phyloP scores from a whole-genome alignment of 768 basidiomycete species.

The Strobilomyces dryophilus region DNA sequence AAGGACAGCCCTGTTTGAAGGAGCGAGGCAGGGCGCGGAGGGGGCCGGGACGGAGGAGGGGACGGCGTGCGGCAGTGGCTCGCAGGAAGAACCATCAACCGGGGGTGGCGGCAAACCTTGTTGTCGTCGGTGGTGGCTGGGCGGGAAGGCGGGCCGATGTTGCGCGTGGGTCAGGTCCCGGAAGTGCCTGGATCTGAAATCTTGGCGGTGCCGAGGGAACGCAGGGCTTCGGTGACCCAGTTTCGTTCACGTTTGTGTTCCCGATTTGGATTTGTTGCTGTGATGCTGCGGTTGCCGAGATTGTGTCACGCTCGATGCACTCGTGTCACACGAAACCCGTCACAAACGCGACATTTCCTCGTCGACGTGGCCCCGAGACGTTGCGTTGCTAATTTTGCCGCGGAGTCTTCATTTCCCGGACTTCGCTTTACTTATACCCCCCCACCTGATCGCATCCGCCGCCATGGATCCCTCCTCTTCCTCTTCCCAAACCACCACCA shows the following conservation, averaged over 20 bases:
- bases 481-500: constrained; percentile 23
- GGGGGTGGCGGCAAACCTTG: constrained; percentile 19
- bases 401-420: constrained; percentile 27
- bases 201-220: constrained; percentile 44
- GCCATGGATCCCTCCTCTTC: constrained; percentile 42
- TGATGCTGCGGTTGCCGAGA: constrained; percentile 32
- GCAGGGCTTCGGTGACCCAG: constrained; percentile 25
- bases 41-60: constrained; percentile 8
- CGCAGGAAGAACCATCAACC: constrained; percentile 11
- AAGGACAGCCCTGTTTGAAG: constrained; percentile 13
- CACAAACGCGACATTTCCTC: constrained; percentile 30
- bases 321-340: constrained; percentile 21
- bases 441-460: constrained; percentile 6
- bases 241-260: constrained; percentile 28
- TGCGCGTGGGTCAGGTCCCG: constrained; percentile 11
- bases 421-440: constrained; percentile 20
- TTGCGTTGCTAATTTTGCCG: constrained; percentile 29
- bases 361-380: constrained; percentile 35
- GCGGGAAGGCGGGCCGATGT: constrained; percentile 20
- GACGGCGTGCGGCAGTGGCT: background rate
- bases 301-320: constrained; percentile 26
- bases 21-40: background rate
- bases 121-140: constrained; percentile 16
- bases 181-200: constrained; percentile 35
- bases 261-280: constrained; percentile 35